Percentiles rank a stretch among this genome's conserved stretches.
These are phyloP conservation scores for Cupressus sempervirens DNA, from an alignment of 75 land plant genomes.

Conservation along the genomic window DNA sequence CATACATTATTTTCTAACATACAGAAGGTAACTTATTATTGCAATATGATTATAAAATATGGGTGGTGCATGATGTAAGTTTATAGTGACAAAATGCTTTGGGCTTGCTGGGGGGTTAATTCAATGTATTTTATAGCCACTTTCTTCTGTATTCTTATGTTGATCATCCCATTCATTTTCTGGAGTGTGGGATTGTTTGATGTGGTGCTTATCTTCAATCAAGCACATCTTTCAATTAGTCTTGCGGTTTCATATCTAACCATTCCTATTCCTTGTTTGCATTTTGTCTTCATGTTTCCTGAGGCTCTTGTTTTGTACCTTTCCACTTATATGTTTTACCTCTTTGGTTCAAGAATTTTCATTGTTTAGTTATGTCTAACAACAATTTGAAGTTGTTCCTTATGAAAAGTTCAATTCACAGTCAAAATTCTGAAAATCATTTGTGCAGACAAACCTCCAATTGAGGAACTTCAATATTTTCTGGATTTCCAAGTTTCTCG, in stretches of 20 bases:
- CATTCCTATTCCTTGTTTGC: neutral
- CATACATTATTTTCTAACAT: neutral
- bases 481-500: conserved; percentile 35
- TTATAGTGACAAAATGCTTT: neutral
- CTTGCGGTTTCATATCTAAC: neutral
- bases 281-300: neutral
- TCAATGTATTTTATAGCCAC: neutral
- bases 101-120: neutral
- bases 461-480: conserved; percentile 49
- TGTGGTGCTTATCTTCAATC: neutral
- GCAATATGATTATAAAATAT: neutral
- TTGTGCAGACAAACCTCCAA: conserved; percentile 46
- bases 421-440: neutral
- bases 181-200: neutral
- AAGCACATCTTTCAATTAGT: neutral
- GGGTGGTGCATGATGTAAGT: neutral
- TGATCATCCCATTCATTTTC: neutral
- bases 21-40: neutral
- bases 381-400: conserved; percentile 1
- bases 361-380: neutral
- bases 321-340: neutral
- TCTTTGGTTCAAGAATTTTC: conserved; percentile 9
- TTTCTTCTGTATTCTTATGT: neutral
- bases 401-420: neutral
- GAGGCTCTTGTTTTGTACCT: neutral